Percentiles rank a stretch among this genome's conserved stretches.
These are phyloP conservation scores for Diplodia sapinea DNA, from an alignment of 2,329 filamentous ascomycete genomes.

Conservation along the genomic window DNA sequence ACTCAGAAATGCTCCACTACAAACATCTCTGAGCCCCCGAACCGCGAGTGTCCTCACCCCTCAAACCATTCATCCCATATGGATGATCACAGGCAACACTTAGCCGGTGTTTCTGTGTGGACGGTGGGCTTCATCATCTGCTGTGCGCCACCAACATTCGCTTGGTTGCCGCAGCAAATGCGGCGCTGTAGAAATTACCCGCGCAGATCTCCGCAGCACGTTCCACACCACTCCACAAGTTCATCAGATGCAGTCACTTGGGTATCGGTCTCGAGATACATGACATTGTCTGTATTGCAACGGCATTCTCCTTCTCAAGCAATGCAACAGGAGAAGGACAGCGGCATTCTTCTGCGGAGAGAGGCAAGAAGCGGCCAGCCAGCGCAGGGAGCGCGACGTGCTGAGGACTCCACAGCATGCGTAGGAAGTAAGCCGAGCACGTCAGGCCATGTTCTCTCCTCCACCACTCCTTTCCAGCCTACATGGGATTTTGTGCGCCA, in stretches of 20 bases:
- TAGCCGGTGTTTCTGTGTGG: constrained; percentile 6
- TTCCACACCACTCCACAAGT: background rate
- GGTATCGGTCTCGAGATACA: background rate
- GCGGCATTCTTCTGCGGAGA: background rate
- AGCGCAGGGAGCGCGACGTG: constrained; percentile 2
- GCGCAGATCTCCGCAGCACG: constrained; percentile 10
- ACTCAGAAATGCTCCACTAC: constrained; percentile 3
- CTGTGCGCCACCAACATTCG: constrained; percentile 20
- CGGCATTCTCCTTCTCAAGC: background rate
- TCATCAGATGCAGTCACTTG: background rate
- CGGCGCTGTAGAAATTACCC: constrained; percentile 14
- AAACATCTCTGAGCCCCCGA: background rate
- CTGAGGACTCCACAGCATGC: background rate
- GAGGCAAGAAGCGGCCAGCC: background rate
- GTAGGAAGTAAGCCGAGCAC: background rate
- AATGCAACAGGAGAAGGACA: no score
- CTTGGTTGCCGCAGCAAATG: background rate
- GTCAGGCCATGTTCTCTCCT: constrained; percentile 1
- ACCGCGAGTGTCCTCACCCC: background rate
- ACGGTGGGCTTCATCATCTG: constrained; percentile 13
- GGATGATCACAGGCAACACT: background rate
- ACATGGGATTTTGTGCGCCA: background rate
- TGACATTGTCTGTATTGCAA: background rate
- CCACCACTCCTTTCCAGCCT: background rate
- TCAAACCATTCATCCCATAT: background rate